phyloP scores from a whole-genome alignment of 2,329 filamentous ascomycete genomes.

The Fonsecaea nubica region DNA sequence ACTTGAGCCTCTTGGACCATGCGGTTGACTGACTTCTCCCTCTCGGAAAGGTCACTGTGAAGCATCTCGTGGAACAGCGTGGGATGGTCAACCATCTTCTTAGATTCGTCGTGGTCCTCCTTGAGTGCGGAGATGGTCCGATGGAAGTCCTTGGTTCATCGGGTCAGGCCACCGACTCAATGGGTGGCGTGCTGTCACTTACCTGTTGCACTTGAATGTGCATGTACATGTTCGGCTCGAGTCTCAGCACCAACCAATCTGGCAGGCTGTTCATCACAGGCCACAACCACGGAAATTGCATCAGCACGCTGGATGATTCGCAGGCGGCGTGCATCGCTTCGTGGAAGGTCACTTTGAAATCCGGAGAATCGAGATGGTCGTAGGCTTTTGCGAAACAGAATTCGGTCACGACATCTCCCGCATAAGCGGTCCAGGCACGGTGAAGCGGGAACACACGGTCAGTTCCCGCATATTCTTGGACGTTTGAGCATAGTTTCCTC shows the following conservation, averaged over 20 bases:
- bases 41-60: slow-evolving; percentile 40
- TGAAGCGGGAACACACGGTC: slow-evolving; percentile 39
- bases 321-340: slow-evolving; percentile 28
- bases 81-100: slow-evolving; percentile 19
- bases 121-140: slow-evolving; percentile 15
- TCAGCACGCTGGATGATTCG: slow-evolving; percentile 24
- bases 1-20: slow-evolving; percentile 44
- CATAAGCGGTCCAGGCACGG: slow-evolving; percentile 47
- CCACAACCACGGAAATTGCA: slow-evolving; percentile 31
- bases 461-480: slow-evolving; percentile 39
- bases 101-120: slow-evolving; percentile 17
- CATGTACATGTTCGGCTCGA: slow-evolving; percentile 13
- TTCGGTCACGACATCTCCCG: slow-evolving; percentile 56
- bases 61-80: slow-evolving; percentile 45
- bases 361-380: slow-evolving; percentile 33
- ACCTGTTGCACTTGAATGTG: slow-evolving; percentile 26
- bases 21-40: slow-evolving; percentile 45
- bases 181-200: not conserved
- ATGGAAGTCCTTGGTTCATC: slow-evolving; percentile 12
- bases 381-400: slow-evolving; percentile 43
- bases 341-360: slow-evolving; percentile 33
- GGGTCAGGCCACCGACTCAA: not conserved
- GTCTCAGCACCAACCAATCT: slow-evolving; percentile 31
- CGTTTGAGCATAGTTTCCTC: slow-evolving; percentile 35
- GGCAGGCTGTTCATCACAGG: slow-evolving; percentile 40